Evolutionary conservation across 768 basidiomycete species (phyloP).

Genomic region (Leccinum uliginosum): DNA sequence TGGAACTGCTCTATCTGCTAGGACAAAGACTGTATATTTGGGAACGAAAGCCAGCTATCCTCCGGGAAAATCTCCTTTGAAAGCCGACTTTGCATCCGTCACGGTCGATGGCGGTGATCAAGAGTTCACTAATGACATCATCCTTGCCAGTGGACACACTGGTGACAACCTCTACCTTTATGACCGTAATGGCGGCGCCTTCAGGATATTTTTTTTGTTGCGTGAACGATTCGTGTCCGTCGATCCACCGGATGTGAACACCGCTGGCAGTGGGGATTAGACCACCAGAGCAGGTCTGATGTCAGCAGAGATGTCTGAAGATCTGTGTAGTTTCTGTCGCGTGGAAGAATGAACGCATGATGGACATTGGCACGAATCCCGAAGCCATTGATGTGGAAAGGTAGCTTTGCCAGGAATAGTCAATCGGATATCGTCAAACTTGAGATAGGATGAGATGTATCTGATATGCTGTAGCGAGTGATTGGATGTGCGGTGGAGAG

Average conservation of each 20-base stretch:
- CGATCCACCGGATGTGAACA: conserved; percentile 50
- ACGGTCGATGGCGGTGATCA: conserved; percentile 51
- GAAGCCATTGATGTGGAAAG: conserved; percentile 74
- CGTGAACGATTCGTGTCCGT: conserved; percentile 55
- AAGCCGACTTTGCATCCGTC: conserved; percentile 43
- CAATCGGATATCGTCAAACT: conserved; percentile 11
- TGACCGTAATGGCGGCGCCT: conserved; percentile 67
- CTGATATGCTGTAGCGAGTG: neutral
- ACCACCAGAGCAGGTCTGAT: conserved; percentile 41
- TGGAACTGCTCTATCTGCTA: conserved; percentile 38
- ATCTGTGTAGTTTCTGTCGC: conserved; percentile 68
- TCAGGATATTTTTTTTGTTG: conserved; percentile 62
- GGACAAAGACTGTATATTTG: conserved; percentile 38
- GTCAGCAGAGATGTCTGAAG: conserved; percentile 58
- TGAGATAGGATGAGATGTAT: conserved; percentile 7
- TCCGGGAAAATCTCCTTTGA: conserved; percentile 45
- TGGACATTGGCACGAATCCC: conserved; percentile 77
- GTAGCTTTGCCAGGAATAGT: conserved; percentile 33
- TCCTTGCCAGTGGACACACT: conserved; percentile 78
- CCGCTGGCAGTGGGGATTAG: conserved; percentile 41
- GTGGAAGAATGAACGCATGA: conserved; percentile 75
- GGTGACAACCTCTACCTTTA: conserved; percentile 78
- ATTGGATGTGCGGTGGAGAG: neutral
- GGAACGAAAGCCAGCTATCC: conserved; percentile 48
- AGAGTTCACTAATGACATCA: conserved; percentile 62